Conservation (phyloP, 306 rosid genomes). For the Casuarina cunninghamiana region DNA sequence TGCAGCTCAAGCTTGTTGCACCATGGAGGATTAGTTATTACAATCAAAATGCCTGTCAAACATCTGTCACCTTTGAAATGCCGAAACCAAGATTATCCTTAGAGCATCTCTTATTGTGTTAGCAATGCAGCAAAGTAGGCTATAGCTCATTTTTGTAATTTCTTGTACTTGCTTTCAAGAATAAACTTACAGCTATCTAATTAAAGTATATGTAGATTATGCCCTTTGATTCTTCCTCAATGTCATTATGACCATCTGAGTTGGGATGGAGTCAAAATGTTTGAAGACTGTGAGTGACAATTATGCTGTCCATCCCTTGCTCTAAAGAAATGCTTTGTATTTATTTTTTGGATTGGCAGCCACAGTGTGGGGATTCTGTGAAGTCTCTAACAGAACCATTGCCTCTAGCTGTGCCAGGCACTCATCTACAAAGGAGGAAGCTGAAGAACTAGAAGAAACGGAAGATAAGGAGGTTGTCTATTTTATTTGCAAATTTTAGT, state of each 20-base stretch:
- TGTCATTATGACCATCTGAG: background rate
- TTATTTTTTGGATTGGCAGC: slow-evolving; percentile 47
- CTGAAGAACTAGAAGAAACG: slow-evolving; percentile 36
- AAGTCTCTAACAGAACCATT: slow-evolving; percentile 76
- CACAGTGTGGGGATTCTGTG: slow-evolving; percentile 47
- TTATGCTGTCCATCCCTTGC: background rate
- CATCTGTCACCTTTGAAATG: background rate
- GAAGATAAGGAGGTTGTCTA: slow-evolving; percentile 59
- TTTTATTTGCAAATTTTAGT: slow-evolving; percentile 2
- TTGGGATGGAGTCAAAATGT: background rate
- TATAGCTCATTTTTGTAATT: background rate
- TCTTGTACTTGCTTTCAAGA: background rate
- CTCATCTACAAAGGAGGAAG: slow-evolving; percentile 46
- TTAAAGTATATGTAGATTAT: background rate
- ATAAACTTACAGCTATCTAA: background rate
- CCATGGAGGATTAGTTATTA: background rate
- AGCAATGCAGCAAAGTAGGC: background rate
- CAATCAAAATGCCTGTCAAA: background rate
- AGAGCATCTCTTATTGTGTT: background rate
- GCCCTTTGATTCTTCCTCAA: background rate
- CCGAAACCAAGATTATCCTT: background rate
- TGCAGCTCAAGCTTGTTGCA: background rate
- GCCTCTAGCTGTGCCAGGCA: slow-evolving; percentile 48
- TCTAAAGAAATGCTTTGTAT: background rate
- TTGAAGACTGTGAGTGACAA: background rate